Conservation (phyloP, 768 basidiomycete species). For the Chalciporus chontae region DNA sequence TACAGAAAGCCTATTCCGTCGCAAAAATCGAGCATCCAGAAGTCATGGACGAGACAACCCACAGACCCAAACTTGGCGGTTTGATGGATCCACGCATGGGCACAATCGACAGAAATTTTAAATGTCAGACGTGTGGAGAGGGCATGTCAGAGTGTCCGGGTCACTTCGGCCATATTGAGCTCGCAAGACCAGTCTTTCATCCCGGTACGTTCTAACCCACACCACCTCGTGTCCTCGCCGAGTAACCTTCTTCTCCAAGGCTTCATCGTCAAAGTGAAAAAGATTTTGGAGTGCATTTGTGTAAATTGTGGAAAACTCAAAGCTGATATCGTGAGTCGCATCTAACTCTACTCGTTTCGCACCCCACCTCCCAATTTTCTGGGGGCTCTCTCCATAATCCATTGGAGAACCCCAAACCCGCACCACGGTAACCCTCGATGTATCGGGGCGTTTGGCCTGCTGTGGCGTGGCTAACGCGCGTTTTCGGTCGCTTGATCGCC, state of each 20-base stretch:
- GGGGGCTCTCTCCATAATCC: slow-evolving; percentile 92
- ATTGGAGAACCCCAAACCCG: slow-evolving; percentile 94
- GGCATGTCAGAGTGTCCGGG: slow-evolving; percentile 99
- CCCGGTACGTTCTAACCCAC: slow-evolving; percentile 58
- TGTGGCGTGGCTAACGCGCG: slow-evolving; percentile 74
- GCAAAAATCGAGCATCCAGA: slow-evolving; percentile 99
- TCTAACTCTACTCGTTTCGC: slow-evolving; percentile 87
- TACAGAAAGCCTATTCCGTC: slow-evolving; percentile 96
- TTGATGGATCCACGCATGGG: slow-evolving; percentile 99
- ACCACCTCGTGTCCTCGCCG: no score
- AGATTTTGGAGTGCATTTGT: slow-evolving; percentile 98
- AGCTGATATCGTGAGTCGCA: slow-evolving; percentile 91
- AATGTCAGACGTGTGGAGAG: slow-evolving; percentile 99
- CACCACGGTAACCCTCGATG: slow-evolving; percentile 70
- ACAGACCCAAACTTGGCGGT: slow-evolving; percentile 88
- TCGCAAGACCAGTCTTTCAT: slow-evolving; percentile 96
- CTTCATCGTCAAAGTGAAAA: slow-evolving; percentile 98
- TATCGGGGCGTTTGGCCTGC: slow-evolving; percentile 83
- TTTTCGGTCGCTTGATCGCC: slow-evolving; percentile 95
- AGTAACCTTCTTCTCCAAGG: slow-evolving; percentile 43
- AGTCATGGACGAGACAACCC: slow-evolving; percentile 93
- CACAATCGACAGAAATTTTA: slow-evolving; percentile 95
- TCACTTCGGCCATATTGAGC: slow-evolving; percentile 98
- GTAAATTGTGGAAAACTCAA: slow-evolving; percentile 98
- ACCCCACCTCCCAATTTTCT: slow-evolving; percentile 94